Conservation (phyloP, 78 protist genomes). For the Dictyostelium brefeldianum region DNA sequence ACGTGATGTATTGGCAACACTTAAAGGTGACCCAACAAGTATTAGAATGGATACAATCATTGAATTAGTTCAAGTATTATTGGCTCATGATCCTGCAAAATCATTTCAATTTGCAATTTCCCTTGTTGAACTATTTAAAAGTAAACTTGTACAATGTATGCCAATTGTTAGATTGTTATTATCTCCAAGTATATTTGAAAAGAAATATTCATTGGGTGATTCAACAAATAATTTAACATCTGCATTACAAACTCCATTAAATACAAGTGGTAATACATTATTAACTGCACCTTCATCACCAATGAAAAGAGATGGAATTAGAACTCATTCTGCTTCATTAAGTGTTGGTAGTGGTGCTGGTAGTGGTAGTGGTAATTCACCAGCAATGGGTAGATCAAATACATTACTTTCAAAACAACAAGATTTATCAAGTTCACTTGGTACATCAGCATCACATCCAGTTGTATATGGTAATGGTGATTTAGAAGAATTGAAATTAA, state of each 20-base stretch:
- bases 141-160: not conserved
- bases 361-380: not conserved
- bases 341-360: not conserved
- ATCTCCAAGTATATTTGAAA: slow-evolving; percentile 61
- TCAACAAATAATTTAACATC: not conserved
- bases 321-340: not conserved
- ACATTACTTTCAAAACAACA: not conserved
- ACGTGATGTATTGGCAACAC: slow-evolving; percentile 33
- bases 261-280: not conserved
- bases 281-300: not conserved
- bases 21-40: slow-evolving; percentile 37
- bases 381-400: not conserved
- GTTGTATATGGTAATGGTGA: slow-evolving; percentile 23
- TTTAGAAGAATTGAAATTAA: slow-evolving; percentile 27
- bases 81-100: slow-evolving; percentile 25
- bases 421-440: not conserved
- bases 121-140: slow-evolving; percentile 45
- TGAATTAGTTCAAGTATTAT: slow-evolving; percentile 35
- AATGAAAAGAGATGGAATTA: not conserved
- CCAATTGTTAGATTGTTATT: slow-evolving; percentile 55
- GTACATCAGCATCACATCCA: not conserved
- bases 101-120: slow-evolving; percentile 56
- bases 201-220: not conserved
- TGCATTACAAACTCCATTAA: not conserved
- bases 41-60: slow-evolving; percentile 53